These are phyloP conservation scores for Scopulariopsis brevicaulis DNA, from an alignment of 2,329 filamentous ascomycete genomes.

Conservation along the genomic window DNA sequence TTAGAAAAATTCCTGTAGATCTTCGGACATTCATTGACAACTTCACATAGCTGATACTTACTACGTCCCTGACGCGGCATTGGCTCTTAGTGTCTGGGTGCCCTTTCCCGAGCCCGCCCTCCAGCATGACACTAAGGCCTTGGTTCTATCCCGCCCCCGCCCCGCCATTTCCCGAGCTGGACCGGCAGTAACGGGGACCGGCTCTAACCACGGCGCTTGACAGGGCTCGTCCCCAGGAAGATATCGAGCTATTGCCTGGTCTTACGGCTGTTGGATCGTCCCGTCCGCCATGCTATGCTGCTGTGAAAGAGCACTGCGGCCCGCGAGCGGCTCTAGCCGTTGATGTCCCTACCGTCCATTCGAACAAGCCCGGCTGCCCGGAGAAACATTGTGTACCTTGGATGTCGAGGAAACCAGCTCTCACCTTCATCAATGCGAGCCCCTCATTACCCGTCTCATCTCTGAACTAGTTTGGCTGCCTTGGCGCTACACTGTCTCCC, in stretches of 20 bases:
- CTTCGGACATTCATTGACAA: too few relatives aligned
- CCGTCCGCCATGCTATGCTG: neutral
- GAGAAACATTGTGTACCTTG: neutral
- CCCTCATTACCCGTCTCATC: neutral
- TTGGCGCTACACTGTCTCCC: neutral
- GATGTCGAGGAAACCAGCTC: neutral
- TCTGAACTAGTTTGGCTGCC: neutral
- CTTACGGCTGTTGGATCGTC: neutral
- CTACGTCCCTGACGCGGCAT: too few relatives aligned
- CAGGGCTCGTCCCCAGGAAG: neutral
- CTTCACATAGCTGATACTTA: too few relatives aligned
- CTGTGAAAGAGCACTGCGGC: neutral
- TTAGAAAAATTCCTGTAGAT: too few relatives aligned
- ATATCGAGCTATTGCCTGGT: neutral
- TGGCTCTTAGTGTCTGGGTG: too few relatives aligned
- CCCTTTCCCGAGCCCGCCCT: too few relatives aligned
- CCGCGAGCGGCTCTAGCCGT: neutral
- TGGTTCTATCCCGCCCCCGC: too few relatives aligned
- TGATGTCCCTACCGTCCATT: neutral
- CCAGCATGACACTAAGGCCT: too few relatives aligned
- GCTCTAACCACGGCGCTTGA: too few relatives aligned
- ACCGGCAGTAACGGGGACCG: too few relatives aligned
- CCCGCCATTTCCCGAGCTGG: too few relatives aligned
- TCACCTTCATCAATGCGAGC: neutral
- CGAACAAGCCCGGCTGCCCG: neutral